Conservation (phyloP, 495 filamentous ascomycete species). For the Penicillium flavigenum region DNA sequence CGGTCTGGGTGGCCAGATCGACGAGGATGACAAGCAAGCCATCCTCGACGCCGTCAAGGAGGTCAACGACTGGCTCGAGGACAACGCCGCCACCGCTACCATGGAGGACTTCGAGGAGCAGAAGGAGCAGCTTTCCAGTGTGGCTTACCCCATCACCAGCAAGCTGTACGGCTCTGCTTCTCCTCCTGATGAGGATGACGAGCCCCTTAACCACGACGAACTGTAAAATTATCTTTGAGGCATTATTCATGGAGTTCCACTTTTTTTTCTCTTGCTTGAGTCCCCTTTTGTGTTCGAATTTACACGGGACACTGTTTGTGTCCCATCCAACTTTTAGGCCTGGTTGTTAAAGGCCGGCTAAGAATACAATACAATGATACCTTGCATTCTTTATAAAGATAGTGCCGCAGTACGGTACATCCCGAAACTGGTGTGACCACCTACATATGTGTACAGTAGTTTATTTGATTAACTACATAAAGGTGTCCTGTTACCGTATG, state of each 20-base stretch:
- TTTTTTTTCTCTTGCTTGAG: slow-evolving; percentile 24
- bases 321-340: slow-evolving; percentile 20
- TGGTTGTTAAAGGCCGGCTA: slow-evolving; percentile 17
- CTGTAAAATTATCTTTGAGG: slow-evolving; percentile 62
- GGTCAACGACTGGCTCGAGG: slow-evolving; percentile 93
- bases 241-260: slow-evolving; percentile 47
- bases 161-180: slow-evolving; percentile 78
- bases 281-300: slow-evolving; percentile 22
- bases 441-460: too few relatives aligned
- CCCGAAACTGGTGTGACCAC: too few relatives aligned
- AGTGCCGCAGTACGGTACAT: not conserved
- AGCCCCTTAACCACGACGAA: slow-evolving; percentile 82
- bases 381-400: slow-evolving; percentile 7
- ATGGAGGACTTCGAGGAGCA: slow-evolving; percentile 98
- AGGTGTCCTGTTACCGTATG: too few relatives aligned
- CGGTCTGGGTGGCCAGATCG: slow-evolving; percentile 95
- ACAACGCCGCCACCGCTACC: slow-evolving; percentile 83
- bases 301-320: slow-evolving; percentile 15
- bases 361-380: slow-evolving; percentile 38
- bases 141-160: slow-evolving; percentile 98
- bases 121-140: slow-evolving; percentile 95
- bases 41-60: slow-evolving; percentile 97
- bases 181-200: slow-evolving; percentile 66
- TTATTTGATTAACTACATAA: too few relatives aligned
- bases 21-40: slow-evolving; percentile 97